Evolutionary conservation across 345 rosid species (phyloP).

Genomic region (Eucalyptus curtisii): DNA sequence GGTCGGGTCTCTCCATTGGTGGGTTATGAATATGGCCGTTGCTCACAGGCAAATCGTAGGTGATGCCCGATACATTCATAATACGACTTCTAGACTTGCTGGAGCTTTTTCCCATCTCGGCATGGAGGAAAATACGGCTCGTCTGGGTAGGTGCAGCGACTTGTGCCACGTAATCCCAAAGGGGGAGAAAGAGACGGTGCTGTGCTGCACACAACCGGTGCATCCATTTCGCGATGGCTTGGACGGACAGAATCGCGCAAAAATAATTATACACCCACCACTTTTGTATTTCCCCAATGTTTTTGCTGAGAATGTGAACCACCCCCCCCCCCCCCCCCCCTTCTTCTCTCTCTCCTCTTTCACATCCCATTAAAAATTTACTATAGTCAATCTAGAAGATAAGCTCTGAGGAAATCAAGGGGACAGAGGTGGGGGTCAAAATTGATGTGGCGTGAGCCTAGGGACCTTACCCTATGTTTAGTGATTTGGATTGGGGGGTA

Average conservation of each 20-base stretch:
- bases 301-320: background rate
- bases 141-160: background rate
- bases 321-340: too few species aligned
- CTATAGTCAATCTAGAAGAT: background rate
- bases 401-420: constrained; percentile 5
- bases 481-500: background rate
- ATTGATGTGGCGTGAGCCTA: background rate
- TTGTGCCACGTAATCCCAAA: background rate
- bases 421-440: background rate
- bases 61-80: background rate
- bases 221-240: background rate
- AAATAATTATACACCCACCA: background rate
- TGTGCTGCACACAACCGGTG: background rate
- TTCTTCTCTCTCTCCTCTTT: background rate
- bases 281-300: background rate
- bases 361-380: background rate
- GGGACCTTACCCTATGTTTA: background rate
- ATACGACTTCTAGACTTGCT: background rate
- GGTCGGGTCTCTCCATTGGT: background rate
- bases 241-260: background rate
- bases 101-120: background rate
- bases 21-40: background rate
- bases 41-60: background rate
- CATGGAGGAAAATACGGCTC: background rate
- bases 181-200: background rate